phyloP scores from a whole-genome alignment of 2,329 filamentous ascomycete species.

The Botryosphaeria agaves region DNA sequence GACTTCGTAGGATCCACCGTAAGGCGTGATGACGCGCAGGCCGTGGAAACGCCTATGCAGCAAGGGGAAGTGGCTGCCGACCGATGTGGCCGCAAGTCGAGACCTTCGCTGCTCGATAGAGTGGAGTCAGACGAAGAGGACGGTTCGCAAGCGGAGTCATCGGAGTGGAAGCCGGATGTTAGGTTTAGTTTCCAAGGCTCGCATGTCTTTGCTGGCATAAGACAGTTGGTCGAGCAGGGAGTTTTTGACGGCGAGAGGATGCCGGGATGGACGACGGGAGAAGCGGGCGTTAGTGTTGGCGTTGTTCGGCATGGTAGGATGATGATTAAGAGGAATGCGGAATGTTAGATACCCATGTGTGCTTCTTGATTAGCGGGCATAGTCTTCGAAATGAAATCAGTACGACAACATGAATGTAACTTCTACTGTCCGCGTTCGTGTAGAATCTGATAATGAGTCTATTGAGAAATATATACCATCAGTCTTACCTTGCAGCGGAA shows the following conservation, averaged over 20 bases:
- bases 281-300: constrained; percentile 62
- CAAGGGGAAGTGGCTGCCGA: neutral
- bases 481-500: no score
- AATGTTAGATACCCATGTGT: neutral
- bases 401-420: no score
- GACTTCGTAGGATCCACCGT: constrained; percentile 5
- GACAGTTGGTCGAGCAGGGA: constrained; percentile 60
- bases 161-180: constrained; percentile 41
- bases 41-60: neutral
- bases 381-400: no score
- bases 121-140: constrained; percentile 12
- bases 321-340: neutral
- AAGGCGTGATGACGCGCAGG: constrained; percentile 2
- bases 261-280: constrained; percentile 84
- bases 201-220: constrained; percentile 67
- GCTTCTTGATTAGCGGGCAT: no score
- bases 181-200: constrained; percentile 54
- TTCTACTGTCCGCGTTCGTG: no score
- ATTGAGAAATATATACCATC: no score
- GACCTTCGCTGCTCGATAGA: constrained; percentile 16
- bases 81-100: constrained; percentile 11
- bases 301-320: constrained; percentile 51
- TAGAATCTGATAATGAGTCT: no score
- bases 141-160: neutral
- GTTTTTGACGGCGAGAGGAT: constrained; percentile 59